phyloP scores from a whole-genome alignment of 164 flowering plant species.

The Nelumbo lutea region DNA sequence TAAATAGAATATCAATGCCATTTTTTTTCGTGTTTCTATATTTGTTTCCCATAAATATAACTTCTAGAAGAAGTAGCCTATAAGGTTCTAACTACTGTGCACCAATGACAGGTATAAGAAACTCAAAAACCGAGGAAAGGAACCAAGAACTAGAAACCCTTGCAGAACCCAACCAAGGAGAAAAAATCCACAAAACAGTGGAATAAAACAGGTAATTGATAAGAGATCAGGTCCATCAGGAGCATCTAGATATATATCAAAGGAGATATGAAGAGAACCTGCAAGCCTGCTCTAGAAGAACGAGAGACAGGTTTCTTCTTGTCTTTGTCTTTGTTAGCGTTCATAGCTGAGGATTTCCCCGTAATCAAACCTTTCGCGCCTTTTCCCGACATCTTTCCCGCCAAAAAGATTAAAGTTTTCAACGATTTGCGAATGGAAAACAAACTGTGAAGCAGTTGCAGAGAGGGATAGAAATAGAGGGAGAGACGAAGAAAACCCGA shows the following conservation, averaged over 20 bases:
- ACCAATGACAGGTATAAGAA: not conserved
- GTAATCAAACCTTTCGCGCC: slow-evolving; percentile 48
- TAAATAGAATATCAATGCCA: too few relatives aligned
- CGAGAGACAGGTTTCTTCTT: slow-evolving; percentile 52
- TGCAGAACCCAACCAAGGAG: not conserved
- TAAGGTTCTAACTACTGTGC: not conserved
- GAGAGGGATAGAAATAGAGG: too few relatives aligned
- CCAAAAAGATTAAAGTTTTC: not conserved
- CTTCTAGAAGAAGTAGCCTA: not conserved
- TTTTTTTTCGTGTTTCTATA: not conserved
- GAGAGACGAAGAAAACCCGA: too few relatives aligned
- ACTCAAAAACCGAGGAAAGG: not conserved
- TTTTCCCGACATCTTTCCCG: slow-evolving; percentile 46
- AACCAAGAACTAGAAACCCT: not conserved
- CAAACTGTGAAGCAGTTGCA: too few relatives aligned
- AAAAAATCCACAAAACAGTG: not conserved
- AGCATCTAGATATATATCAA: not conserved
- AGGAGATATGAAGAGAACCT: slow-evolving; percentile 21
- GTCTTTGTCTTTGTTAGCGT: slow-evolving; percentile 38
- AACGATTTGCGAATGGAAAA: not conserved
- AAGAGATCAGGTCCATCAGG: not conserved
- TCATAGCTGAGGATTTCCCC: slow-evolving; percentile 31
- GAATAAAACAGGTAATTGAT: not conserved
- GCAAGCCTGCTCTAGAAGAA: slow-evolving; percentile 48
- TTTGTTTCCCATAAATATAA: not conserved